A percentile compares a stretch with the other conserved stretches of the same genome.
Evolutionary conservation across 371 early-diverging fungal species (phyloP).

Genomic region (Coemansia sp.): DNA sequence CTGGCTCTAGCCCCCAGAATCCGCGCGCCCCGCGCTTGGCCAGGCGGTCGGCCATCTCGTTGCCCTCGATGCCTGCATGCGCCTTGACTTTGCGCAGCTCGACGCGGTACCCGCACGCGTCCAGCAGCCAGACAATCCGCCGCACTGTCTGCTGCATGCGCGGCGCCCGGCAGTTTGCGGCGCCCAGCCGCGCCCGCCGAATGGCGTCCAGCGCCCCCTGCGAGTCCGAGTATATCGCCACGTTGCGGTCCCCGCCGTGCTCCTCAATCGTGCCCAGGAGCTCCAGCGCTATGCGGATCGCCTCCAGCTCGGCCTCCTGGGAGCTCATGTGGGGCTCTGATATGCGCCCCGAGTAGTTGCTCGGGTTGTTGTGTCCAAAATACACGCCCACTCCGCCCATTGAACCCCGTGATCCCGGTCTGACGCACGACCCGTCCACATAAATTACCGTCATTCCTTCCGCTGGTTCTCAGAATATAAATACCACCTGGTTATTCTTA

Average conservation of each 20-base stretch:
- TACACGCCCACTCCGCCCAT: slow-evolving; percentile 1
- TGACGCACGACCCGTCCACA: slow-evolving; percentile 9
- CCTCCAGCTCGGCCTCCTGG: slow-evolving; percentile 1
- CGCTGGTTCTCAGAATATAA: too few species aligned
- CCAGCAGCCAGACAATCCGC: not conserved
- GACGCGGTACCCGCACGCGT: not conserved
- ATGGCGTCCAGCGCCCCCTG: not conserved
- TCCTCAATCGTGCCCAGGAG: not conserved
- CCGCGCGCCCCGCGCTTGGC: not conserved
- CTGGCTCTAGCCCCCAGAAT: too few species aligned
- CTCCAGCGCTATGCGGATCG: slow-evolving; percentile 1
- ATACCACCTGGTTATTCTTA: too few species aligned
- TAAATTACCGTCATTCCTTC: slow-evolving; percentile 3
- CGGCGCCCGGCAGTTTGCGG: not conserved
- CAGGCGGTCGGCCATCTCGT: not conserved
- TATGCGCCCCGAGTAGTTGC: not conserved
- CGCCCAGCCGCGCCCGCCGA: not conserved
- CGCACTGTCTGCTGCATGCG: not conserved
- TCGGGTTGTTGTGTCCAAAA: slow-evolving; percentile 3
- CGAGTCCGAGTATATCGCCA: slow-evolving; percentile 2
- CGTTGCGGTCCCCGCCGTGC: not conserved
- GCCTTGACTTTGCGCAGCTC: not conserved
- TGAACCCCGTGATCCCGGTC: not conserved
- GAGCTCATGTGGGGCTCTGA: not conserved
- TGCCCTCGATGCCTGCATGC: not conserved